Evolutionary conservation across 2,329 filamentous ascomycete species (phyloP).

Genomic region (Exophiala alcalophila): DNA sequence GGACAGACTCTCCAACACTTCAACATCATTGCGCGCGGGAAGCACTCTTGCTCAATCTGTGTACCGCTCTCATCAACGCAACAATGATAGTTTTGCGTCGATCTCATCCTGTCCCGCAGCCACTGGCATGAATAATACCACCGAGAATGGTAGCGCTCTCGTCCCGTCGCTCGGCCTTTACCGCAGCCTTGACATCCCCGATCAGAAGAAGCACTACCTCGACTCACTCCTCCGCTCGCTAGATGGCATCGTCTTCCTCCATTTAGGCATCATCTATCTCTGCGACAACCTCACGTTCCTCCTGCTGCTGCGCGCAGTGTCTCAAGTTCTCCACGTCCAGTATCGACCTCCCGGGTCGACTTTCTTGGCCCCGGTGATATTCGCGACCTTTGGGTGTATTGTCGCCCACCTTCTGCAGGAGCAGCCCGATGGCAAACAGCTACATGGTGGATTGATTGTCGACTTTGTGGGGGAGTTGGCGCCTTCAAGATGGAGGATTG

Average conservation of each 20-base stretch:
- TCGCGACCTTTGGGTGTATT: conserved; percentile 56
- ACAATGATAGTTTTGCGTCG: conserved; percentile 11
- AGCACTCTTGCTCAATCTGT: no score
- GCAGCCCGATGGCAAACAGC: conserved; percentile 49
- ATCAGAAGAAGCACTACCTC: conserved; percentile 49
- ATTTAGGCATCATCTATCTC: conserved; percentile 61
- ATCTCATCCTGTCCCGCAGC: background rate
- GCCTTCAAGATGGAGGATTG: conserved; percentile 53
- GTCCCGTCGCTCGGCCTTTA: conserved; percentile 8
- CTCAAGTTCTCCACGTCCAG: conserved; percentile 59
- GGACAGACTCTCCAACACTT: no score
- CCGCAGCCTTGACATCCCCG: conserved; percentile 15
- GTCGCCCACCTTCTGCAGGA: conserved; percentile 55
- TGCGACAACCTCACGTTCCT: conserved; percentile 55
- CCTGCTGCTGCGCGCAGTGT: conserved; percentile 53
- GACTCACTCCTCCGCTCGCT: conserved; percentile 57
- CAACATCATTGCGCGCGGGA: no score
- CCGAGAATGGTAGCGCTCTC: conserved; percentile 16
- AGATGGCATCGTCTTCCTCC: conserved; percentile 59
- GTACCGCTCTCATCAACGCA: conserved; percentile 1
- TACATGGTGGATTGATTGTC: conserved; percentile 62
- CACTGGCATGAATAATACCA: conserved; percentile 12
- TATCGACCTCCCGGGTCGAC: conserved; percentile 55
- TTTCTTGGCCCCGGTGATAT: conserved; percentile 52
- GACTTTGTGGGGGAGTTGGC: conserved; percentile 63